Evolutionary conservation across 163 green algal species (phyloP).

Genomic region (Volvox carteri): DNA sequence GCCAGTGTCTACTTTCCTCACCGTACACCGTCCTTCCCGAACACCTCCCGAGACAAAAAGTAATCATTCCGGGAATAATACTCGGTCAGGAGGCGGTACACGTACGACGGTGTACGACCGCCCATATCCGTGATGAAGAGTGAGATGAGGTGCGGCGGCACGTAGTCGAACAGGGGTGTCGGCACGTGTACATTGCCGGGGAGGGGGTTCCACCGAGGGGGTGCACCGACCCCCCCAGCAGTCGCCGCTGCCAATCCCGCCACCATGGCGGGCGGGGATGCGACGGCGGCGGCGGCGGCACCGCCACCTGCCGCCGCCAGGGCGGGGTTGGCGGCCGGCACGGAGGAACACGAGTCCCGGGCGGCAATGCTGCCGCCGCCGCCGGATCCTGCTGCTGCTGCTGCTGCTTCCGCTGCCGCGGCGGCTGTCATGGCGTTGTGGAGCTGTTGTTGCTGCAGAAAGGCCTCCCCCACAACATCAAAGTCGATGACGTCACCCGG

Average conservation of each 20-base stretch:
- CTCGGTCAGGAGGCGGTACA: slow-evolving; percentile 95
- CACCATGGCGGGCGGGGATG: too few species aligned
- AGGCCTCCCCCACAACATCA: slow-evolving; percentile 72
- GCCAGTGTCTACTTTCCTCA: slow-evolving; percentile 14
- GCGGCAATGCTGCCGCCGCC: not conserved
- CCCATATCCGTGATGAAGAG: slow-evolving; percentile 97
- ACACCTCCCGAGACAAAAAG: slow-evolving; percentile 56
- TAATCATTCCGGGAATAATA: slow-evolving; percentile 84
- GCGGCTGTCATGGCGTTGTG: not conserved
- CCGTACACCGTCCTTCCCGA: slow-evolving; percentile 34
- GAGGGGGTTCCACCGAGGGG: slow-evolving; percentile 2
- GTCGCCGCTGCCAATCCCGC: slow-evolving; percentile 7
- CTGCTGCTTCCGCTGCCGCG: not conserved
- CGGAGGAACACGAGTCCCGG: not conserved
- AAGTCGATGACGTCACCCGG: slow-evolving; percentile 81
- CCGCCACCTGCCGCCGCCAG: not conserved
- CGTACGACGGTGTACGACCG: slow-evolving; percentile 95
- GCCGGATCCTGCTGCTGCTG: not conserved
- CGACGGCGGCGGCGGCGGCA: not conserved
- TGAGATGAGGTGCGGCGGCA: slow-evolving; percentile 93
- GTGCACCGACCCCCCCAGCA: slow-evolving; percentile 14
- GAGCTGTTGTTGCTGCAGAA: slow-evolving; percentile 52
- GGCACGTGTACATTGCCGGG: slow-evolving; percentile 80
- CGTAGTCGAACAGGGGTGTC: slow-evolving; percentile 96
- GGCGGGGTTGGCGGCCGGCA: not conserved